Percentiles rank a stretch among this genome's conserved stretches.
Conservation (phyloP, 139 green algal species). For the Chlorella sp. region DNA sequence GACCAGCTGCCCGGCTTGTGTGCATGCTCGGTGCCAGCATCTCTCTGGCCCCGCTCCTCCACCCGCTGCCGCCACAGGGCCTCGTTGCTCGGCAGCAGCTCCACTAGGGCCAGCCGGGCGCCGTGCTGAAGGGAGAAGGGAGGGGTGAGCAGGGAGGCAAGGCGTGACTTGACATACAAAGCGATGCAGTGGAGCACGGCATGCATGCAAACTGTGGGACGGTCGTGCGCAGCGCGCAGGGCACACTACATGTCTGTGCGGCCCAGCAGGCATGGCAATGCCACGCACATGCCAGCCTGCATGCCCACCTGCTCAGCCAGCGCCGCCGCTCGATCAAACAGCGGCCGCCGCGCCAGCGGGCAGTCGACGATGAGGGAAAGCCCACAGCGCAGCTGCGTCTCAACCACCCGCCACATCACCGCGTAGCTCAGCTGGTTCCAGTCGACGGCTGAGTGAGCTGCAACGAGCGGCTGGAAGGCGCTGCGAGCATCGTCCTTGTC, state of each 20-base stretch:
- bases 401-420: slow-evolving; percentile 71
- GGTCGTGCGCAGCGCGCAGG: too few species aligned
- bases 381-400: slow-evolving; percentile 61
- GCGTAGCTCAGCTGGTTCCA: slow-evolving; percentile 82
- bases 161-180: too few species aligned
- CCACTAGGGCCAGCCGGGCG: slow-evolving; percentile 62
- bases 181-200: too few species aligned
- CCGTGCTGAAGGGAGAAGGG: background rate
- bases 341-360: slow-evolving; percentile 63
- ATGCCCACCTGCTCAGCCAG: slow-evolving; percentile 50
- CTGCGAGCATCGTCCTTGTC: slow-evolving; percentile 87
- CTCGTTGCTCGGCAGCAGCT: slow-evolving; percentile 54
- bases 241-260: too few species aligned
- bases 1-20: slow-evolving; percentile 74
- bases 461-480: slow-evolving; percentile 17
- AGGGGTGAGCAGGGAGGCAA: background rate
- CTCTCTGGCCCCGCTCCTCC: slow-evolving; percentile 46
- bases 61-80: slow-evolving; percentile 60
- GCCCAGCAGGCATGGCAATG: too few species aligned
- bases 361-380: slow-evolving; percentile 74
- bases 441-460: slow-evolving; percentile 25
- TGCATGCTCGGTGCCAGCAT: background rate
- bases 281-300: too few species aligned
- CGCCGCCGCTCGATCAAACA: slow-evolving; percentile 59
- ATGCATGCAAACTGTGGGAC: too few species aligned